Conservation (phyloP, 148 eudicot species). For the Agrostemma githago region DNA sequence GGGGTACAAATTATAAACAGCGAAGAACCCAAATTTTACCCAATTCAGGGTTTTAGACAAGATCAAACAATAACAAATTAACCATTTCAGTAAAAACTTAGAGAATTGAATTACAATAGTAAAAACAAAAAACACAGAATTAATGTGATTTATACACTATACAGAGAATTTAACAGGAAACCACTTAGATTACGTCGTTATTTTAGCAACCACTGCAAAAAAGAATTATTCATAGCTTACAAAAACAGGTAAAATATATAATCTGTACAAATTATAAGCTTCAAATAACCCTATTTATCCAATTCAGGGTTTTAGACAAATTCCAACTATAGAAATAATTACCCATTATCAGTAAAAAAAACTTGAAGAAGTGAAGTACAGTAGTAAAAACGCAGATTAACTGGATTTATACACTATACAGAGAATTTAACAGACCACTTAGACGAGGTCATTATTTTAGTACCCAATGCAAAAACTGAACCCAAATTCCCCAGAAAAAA, state of each 20-base stretch:
- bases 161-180: not conserved
- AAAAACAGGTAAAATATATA: not conserved
- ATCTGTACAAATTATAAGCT: not conserved
- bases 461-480: not conserved
- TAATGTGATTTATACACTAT: not conserved
- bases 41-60: not conserved
- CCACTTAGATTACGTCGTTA: conserved; percentile 11
- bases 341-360: conserved; percentile 7
- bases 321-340: not conserved
- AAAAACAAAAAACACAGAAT: not conserved
- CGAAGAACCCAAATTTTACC: not conserved
- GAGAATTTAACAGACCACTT: conserved; percentile 9
- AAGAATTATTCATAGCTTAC: not conserved
- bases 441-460: not conserved
- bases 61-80: not conserved
- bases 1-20: not conserved
- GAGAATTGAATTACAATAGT: not conserved
- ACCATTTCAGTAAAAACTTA: not conserved
- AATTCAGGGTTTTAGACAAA: not conserved
- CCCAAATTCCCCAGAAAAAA: not conserved
- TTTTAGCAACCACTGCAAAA: not conserved
- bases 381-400: not conserved
- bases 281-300: not conserved
- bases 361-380: not conserved
- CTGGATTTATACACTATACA: not conserved